Evolutionary conservation across 169 alveolate genomes (phyloP), one percentile per base, ranked within the genome.

Genomic region (Cyclospora cayetanensis): DNA sequence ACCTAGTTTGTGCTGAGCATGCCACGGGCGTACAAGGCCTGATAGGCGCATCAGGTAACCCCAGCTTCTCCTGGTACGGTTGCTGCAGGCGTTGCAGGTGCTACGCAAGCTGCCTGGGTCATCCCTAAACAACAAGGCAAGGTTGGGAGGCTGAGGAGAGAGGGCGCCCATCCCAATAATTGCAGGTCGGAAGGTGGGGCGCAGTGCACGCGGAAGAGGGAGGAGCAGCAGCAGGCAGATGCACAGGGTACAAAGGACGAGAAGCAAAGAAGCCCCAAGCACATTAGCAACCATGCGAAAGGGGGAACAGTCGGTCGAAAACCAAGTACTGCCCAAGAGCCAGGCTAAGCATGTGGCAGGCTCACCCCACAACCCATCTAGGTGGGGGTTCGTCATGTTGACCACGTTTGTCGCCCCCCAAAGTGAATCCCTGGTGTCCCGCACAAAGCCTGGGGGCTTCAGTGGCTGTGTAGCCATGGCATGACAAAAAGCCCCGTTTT

Each of bases 91-190:
- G 52, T 4, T 20, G 52, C 80, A 68, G 27, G 34, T 34, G 0
- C 53, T 1, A n/a, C 42, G 70, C 27, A 7, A 1, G 27, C 25
- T 22, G 18, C 52, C 43, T 1, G 31, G 20, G 1, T 68, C 27
- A n/a, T 68, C 80, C 27, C 20, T 29, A 34, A 34, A 34, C 39
- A 68, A 34, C 34, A 68, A 50, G n/a, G 46, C 25, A 20, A 68
- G 3, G 29, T 68, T 68, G 7, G 37, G 52, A 34, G 80, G 80
- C 85, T 39, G 65, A 5, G 85, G 85, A 27, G 66, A 18, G 39
- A 74, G 65, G 39, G 85, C 55, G 31, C 85, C 85, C 41, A 15
- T 74, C 35, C 85, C 85, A n/a, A 74, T 42, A 2, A 74, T 27
- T 3, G 85, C 85, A 4, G 85, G 85, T 12, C n/a, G 4, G 39